These are phyloP conservation scores for Phytophthora megakarya DNA, from an alignment of 352 stramenopile species.

Conservation along the genomic window DNA sequence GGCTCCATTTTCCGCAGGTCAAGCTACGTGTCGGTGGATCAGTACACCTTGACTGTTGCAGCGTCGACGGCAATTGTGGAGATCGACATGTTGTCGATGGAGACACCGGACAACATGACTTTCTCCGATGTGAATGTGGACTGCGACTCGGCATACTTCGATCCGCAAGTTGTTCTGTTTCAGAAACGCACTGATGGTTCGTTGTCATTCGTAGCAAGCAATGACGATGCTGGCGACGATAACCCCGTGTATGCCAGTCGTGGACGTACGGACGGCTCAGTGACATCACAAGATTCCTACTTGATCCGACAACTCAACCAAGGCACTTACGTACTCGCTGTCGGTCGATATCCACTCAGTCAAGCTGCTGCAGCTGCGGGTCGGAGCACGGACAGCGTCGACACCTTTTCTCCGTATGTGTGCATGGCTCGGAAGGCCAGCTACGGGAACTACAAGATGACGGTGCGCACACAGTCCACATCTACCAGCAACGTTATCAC, in stretches of 20 bases:
- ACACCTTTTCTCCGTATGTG: slow-evolving; percentile 62
- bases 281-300: slow-evolving; percentile 62
- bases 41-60: slow-evolving; percentile 57
- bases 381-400: slow-evolving; percentile 39
- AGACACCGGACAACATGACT: slow-evolving; percentile 46
- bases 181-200: slow-evolving; percentile 28
- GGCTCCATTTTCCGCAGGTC: slow-evolving; percentile 62
- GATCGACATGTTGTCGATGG: slow-evolving; percentile 71
- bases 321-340: slow-evolving; percentile 62
- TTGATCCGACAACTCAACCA: slow-evolving; percentile 48
- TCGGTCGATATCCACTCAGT: slow-evolving; percentile 63
- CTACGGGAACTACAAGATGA: slow-evolving; percentile 78
- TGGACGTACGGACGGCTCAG: slow-evolving; percentile 49
- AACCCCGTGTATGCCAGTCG: slow-evolving; percentile 44
- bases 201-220: slow-evolving; percentile 50
- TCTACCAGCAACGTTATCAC: slow-evolving; percentile 32
- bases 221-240: slow-evolving; percentile 72
- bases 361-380: slow-evolving; percentile 42
- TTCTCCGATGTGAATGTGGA: slow-evolving; percentile 66
- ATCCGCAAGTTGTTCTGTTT: slow-evolving; percentile 67
- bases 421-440: slow-evolving; percentile 58
- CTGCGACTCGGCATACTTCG: slow-evolving; percentile 77
- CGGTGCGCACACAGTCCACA: slow-evolving; percentile 54
- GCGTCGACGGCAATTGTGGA: slow-evolving; percentile 52
- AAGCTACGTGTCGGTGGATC: slow-evolving; percentile 59